Conservation (phyloP, 805 yeast species). For the Maudiozyma saulgeensis region DNA sequence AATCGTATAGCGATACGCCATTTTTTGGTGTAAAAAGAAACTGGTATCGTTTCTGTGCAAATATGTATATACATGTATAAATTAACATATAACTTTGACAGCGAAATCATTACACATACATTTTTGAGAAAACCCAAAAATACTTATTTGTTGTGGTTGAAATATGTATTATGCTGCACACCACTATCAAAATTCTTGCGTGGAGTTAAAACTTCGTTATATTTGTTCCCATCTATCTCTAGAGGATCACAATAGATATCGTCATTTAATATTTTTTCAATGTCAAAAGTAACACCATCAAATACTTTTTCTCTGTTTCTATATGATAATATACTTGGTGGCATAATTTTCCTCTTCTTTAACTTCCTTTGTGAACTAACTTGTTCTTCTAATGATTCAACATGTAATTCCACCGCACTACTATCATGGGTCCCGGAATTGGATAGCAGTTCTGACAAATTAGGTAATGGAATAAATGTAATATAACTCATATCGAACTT, state of each 20-base stretch:
- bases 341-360: slow-evolving; percentile 6
- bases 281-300: slow-evolving; percentile 10
- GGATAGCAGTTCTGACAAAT: neutral
- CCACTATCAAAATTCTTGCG: neutral
- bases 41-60: too few relatives aligned
- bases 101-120: too few relatives aligned
- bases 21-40: too few relatives aligned
- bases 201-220: neutral
- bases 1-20: too few relatives aligned
- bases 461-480: slow-evolving; percentile 6
- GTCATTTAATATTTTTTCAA: slow-evolving; percentile 7
- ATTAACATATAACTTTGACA: too few relatives aligned
- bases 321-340: slow-evolving; percentile 11
- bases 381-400: slow-evolving; percentile 1
- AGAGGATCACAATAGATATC: neutral
- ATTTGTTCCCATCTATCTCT: neutral
- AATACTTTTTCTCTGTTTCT: slow-evolving; percentile 16
- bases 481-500: slow-evolving; percentile 9
- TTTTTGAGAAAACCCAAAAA: neutral
- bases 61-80: too few relatives aligned
- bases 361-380: neutral
- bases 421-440: neutral
- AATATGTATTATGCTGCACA: too few relatives aligned
- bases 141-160: neutral
- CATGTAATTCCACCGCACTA: slow-evolving; percentile 6